Base-by-base conservation (phyloP, 2,329 filamentous ascomycete genomes). In the Apiospora koreana region DNA sequence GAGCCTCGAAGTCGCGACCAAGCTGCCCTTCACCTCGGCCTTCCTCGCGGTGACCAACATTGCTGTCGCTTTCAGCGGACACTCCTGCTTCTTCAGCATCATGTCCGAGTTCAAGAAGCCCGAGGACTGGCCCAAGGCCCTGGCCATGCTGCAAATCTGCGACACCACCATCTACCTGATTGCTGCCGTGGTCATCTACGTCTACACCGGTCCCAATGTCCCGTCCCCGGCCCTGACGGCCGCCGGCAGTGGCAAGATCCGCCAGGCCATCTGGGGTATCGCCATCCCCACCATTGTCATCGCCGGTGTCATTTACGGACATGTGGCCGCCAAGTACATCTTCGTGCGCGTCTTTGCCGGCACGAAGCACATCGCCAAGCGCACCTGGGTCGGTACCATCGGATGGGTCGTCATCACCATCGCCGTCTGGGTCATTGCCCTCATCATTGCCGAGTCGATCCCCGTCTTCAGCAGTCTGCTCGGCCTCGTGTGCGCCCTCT, bases 221-320 rank as follows among this genome's bases (percentile, higher is more conserved):
- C 83, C 85, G 1, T 90, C 88, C 1, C 92, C 92, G 0, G 92
- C 92, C 0, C 84, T 94, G 1, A 88, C 89, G 9, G 89, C 89
- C 8, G 87, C 91, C 9, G 84, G 85, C 3, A 80, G 79, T 0
- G 78, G 78, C 1, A 76, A 85, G 0, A 80, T 93, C 65, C 84
- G 87, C 28, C 92, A 92, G 76, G 81, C 91, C 14, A 90, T 91
- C 16, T 93, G 89, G 80, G 91, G 89, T 31, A 83, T 93, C 71
- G 91, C 91, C 0, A 84, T 91, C 2, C 91, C 91, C 1, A 93
- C 90, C 2, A 93, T 93, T 70, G 83, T 93, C 65, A 88, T 94
- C 67, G 89, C 91, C 0, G 92, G 91, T 68, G 90, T 93, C 8
- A 91, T 94, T 72, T 91, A 92, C 76, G 90, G 87, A 16, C 88